Evolutionary conservation across 2,329 filamentous ascomycete genomes (phyloP).

Genomic region (Colletotrichum karsti): DNA sequence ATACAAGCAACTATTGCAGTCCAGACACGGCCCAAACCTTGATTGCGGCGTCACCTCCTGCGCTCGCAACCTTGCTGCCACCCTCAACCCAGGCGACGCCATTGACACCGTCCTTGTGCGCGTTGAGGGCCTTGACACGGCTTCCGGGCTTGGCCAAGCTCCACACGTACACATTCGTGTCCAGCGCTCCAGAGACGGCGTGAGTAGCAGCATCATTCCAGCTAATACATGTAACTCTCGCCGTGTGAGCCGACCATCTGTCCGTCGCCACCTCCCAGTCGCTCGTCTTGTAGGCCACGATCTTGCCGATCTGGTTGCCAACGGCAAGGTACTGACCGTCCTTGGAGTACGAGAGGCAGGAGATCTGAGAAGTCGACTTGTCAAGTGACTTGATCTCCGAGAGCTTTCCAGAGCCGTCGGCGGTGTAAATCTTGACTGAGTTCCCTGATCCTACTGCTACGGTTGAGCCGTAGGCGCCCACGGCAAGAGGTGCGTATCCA

Average conservation of each 20-base stretch:
- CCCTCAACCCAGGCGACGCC: conserved; percentile 83
- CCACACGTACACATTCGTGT: conserved; percentile 95
- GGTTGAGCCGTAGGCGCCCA: conserved; percentile 72
- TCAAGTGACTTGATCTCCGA: conserved; percentile 65
- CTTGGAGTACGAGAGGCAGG: conserved; percentile 83
- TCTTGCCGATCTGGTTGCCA: conserved; percentile 86
- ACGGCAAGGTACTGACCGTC: conserved; percentile 82
- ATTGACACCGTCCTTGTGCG: conserved; percentile 95
- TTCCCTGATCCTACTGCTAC: conserved; percentile 84
- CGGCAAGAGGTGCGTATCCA: conserved; percentile 72
- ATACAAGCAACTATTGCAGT: conserved; percentile 47
- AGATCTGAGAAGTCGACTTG: conserved; percentile 76
- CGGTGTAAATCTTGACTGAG: conserved; percentile 77
- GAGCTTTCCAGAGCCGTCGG: conserved; percentile 64
- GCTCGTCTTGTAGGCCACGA: conserved; percentile 78
- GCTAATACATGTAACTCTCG: conserved; percentile 64
- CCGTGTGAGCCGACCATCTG: conserved; percentile 70
- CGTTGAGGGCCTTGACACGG: conserved; percentile 84
- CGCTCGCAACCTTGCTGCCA: conserved; percentile 73
- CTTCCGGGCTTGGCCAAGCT: conserved; percentile 85
- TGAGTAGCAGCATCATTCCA: conserved; percentile 85
- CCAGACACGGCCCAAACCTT: conserved; percentile 84
- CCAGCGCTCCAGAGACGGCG: conserved; percentile 84
- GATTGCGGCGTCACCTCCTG: conserved; percentile 87
- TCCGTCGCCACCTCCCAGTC: conserved; percentile 80